These are phyloP conservation scores for Russula olivacea DNA, from an alignment of 768 basidiomycete genomes.

Conservation along the genomic window DNA sequence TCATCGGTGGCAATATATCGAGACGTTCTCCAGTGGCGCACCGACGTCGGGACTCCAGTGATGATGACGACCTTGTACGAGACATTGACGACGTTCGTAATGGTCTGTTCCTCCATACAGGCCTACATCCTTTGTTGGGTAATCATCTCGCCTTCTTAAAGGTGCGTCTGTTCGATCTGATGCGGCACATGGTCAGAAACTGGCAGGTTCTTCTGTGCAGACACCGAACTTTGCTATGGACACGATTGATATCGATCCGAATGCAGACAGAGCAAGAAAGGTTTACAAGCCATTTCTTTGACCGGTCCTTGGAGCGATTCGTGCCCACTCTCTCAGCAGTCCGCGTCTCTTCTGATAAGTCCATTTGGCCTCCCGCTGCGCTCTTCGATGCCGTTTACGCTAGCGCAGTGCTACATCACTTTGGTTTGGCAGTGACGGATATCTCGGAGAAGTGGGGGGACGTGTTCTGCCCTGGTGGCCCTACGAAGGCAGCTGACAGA, in stretches of 20 bases:
- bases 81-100: not conserved
- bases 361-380: not conserved
- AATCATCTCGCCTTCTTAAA: not conserved
- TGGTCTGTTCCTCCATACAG: not conserved
- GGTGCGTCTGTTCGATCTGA: not conserved
- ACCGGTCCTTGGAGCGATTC: slow-evolving; percentile 28
- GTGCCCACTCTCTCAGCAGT: not conserved
- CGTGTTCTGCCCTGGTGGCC: too few species aligned
- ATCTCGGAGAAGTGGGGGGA: too few species aligned
- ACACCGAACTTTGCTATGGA: slow-evolving; percentile 6
- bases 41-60: not conserved
- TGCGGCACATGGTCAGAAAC: not conserved
- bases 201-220: not conserved
- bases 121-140: not conserved
- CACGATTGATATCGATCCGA: not conserved
- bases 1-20: not conserved
- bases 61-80: not conserved
- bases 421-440: too few species aligned
- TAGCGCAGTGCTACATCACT: too few species aligned
- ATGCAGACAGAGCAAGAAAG: not conserved
- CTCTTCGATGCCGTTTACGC: not conserved
- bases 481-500: too few species aligned
- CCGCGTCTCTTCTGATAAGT: not conserved
- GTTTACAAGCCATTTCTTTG: not conserved
- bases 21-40: not conserved